A percentile compares a stretch with the other conserved stretches of the same genome.
These are phyloP conservation scores for Mortierella sp. DNA, from an alignment of 371 early-diverging fungal species.

Conservation along the genomic window DNA sequence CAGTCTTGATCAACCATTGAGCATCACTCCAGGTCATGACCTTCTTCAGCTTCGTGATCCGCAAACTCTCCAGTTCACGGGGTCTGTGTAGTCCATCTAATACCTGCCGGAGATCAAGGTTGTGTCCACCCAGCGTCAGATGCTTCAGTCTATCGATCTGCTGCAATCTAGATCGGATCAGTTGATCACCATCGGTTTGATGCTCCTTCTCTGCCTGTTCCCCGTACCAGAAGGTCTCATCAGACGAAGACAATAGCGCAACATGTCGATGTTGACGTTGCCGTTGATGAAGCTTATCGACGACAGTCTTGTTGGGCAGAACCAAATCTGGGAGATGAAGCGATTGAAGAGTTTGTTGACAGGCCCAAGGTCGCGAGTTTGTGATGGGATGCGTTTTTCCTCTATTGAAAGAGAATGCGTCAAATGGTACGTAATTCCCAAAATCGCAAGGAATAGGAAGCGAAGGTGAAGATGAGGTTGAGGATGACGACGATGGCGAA, in stretches of 20 bases:
- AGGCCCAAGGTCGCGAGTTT: slow-evolving; percentile 37
- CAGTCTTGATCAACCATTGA: slow-evolving; percentile 35
- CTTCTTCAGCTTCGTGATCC: slow-evolving; percentile 24
- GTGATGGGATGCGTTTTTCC: too few species aligned
- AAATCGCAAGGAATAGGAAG: too few species aligned
- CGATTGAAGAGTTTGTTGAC: slow-evolving; percentile 19
- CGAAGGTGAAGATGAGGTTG: neutral
- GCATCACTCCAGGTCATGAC: slow-evolving; percentile 21
- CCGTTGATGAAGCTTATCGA: slow-evolving; percentile 7
- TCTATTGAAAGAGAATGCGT: too few species aligned
- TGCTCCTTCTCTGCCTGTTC: neutral
- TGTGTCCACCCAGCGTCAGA: slow-evolving; percentile 33
- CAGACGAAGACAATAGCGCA: neutral
- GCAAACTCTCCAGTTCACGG: slow-evolving; percentile 20
- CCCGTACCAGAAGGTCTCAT: too few species aligned
- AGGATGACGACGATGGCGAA: neutral
- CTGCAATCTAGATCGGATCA: slow-evolving; percentile 32
- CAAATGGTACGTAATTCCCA: too few species aligned
- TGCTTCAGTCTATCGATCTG: slow-evolving; percentile 13
- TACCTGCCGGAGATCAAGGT: slow-evolving; percentile 9
- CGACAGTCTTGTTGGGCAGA: slow-evolving; percentile 8
- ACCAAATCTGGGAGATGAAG: slow-evolving; percentile 33
- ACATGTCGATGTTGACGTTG: too few species aligned
- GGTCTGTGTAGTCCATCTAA: slow-evolving; percentile 12
- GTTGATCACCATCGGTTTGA: slow-evolving; percentile 11